Evolutionary conservation across 331 rosid genomes (phyloP).

Genomic region (Pyrus hybrid): DNA sequence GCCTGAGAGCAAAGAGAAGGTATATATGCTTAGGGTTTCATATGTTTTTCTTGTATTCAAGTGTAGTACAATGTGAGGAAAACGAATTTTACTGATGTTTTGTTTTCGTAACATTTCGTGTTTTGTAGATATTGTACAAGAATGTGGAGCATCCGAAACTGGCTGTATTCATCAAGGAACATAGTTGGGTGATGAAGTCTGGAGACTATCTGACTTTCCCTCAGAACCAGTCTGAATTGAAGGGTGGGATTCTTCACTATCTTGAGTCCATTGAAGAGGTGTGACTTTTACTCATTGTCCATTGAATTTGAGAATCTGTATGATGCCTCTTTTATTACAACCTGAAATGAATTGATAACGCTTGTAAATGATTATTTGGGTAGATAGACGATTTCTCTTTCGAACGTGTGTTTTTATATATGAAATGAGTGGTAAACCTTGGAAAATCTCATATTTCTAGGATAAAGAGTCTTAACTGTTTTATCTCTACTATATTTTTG

Average conservation of each 20-base stretch:
- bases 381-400: background rate
- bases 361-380: background rate
- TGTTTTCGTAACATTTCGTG: constrained; percentile 23
- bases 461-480: background rate
- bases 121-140: constrained; percentile 72
- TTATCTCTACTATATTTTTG: background rate
- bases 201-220: constrained; percentile 81
- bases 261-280: constrained; percentile 95
- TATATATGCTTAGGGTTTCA: constrained; percentile 18
- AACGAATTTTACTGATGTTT: constrained; percentile 2
- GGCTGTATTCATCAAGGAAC: constrained; percentile 63
- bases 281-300: constrained; percentile 13
- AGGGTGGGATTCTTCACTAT: constrained; percentile 81
- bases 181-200: constrained; percentile 63
- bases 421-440: background rate
- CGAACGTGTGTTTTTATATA: background rate
- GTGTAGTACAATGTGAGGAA: constrained; percentile 1
- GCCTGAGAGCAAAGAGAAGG: constrained; percentile 88
- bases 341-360: background rate
- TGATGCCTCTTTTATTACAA: background rate
- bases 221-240: constrained; percentile 61
- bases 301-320: background rate
- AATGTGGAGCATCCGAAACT: constrained; percentile 94
- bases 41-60: constrained; percentile 5
- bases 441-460: background rate